phyloP scores from a whole-genome alignment of 352 stramenopile species.

The Globisporangium mamillatum region DNA sequence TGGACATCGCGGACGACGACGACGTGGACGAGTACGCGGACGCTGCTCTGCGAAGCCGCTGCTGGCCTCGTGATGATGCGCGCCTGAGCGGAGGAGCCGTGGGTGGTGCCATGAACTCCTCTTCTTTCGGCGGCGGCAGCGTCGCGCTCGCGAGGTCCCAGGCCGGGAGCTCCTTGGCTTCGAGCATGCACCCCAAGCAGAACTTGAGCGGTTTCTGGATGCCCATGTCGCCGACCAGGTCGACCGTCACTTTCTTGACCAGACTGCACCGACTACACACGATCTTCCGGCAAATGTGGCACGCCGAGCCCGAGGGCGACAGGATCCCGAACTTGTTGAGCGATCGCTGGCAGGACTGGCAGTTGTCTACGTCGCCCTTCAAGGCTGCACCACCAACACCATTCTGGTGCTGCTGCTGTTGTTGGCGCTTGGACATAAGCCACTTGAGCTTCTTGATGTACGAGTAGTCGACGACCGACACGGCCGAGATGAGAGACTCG shows the following conservation, averaged over 20 bases:
- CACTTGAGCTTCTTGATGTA: constrained; percentile 61
- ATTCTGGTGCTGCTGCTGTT: constrained; percentile 3
- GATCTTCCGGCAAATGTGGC: constrained; percentile 45
- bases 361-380: neutral
- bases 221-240: constrained; percentile 29
- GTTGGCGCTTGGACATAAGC: constrained; percentile 40
- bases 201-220: constrained; percentile 44
- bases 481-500: constrained; percentile 39
- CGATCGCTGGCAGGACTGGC: constrained; percentile 29
- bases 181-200: constrained; percentile 43
- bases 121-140: constrained; percentile 1
- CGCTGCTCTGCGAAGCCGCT: neutral
- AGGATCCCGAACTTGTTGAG: constrained; percentile 22
- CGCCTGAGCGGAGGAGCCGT: constrained; percentile 2
- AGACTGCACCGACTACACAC: constrained; percentile 53
- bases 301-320: constrained; percentile 23
- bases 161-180: constrained; percentile 40
- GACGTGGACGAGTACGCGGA: constrained; percentile 8
- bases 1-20: neutral
- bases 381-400: neutral
- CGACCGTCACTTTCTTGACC: constrained; percentile 55
- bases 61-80: neutral
- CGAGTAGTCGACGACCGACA: constrained; percentile 42
- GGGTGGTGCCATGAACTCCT: neutral
- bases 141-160: constrained; percentile 37